Evolutionary conservation across 1,284 basidiomycete genomes (phyloP), one percentile per base, ranked within the genome.

Genomic region (Irpex sp.): DNA sequence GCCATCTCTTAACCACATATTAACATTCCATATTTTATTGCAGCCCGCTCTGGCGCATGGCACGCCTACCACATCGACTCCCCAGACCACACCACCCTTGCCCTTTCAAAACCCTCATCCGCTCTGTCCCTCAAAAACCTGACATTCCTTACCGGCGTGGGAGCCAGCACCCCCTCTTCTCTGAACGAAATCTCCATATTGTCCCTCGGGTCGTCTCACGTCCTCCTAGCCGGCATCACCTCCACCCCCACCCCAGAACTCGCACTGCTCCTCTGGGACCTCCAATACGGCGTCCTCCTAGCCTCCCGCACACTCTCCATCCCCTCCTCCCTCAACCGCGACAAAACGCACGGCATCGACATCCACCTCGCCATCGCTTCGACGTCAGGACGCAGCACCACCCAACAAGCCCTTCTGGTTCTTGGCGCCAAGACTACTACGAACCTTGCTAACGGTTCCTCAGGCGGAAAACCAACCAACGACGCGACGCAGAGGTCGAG

Each of bases 221-320:
- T 87, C 59, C 79, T 92, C 48, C 79, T 92, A 7, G 82, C 83
- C 36, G 79, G 79, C 31, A 67, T 82, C 49, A 75, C 81, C 9
- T 70, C 76, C 5, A 71, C 77, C 6, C 69, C 76, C 0, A 62
- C 75, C 0, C 74, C 79, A 44, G 84, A 87, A 63, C 77, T 92
- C 59, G 70, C 72, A n/a, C 67, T 84, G 49, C 82, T 88, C 15
- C 70, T 92, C 48, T 92, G 90, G 89, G 90, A 92, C 68, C 75
- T 91, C 17, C 85, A 86, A 66, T 92, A 88, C 68, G 84, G 84
- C 15, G 84, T 91, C 38, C 75, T 91, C 17, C 78, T 92, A 21
- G 77, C 85, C 0, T 81, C 82, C 6, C 82, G 87, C 37, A 72
- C 76, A 2, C 74, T 88, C 56, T 70, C 85, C 0, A 71, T 85